phyloP scores from a whole-genome alignment of 1,139 yeast species.

The Debaryomyces subglobosus region DNA sequence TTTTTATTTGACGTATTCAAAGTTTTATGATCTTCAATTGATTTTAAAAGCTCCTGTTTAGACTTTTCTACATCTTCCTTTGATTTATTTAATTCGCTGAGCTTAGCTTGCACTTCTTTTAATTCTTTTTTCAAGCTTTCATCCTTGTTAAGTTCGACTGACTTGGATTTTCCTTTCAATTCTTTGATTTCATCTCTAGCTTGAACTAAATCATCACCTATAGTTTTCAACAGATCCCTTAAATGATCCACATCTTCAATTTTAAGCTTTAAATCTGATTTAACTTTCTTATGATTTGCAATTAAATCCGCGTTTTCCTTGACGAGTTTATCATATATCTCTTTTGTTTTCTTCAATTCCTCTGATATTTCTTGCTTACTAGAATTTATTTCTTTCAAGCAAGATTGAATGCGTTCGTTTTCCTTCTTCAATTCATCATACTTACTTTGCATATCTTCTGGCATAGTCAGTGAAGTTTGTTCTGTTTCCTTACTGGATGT shows the following conservation, averaged over 20 bases:
- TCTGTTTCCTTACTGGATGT: not conserved
- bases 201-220: constrained; percentile 76
- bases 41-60: constrained; percentile 3
- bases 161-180: constrained; percentile 14
- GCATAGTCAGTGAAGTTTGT: not conserved
- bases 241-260: constrained; percentile 59
- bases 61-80: constrained; percentile 4
- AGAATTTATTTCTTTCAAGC: constrained; percentile 2
- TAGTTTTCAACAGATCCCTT: constrained; percentile 70
- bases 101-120: constrained; percentile 1
- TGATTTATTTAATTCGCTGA: constrained; percentile 1
- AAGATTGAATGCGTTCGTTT: constrained; percentile 3
- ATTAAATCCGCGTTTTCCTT: constrained; percentile 22
- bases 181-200: constrained; percentile 46
- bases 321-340: constrained; percentile 12
- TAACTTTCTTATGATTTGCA: constrained; percentile 18
- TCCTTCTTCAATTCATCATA: constrained; percentile 1
- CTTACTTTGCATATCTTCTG: not conserved
- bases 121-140: constrained; percentile 5
- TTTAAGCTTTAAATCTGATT: constrained; percentile 29
- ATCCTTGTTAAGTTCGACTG: not conserved
- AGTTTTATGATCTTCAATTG: not conserved
- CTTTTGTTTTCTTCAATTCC: constrained; percentile 12
- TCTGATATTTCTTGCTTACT: constrained; percentile 12
- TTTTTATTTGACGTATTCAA: not conserved